A percentile compares a stretch with the other conserved stretches of the same genome.
Evolutionary conservation across 2,329 filamentous ascomycete genomes (phyloP).

Genomic region (Stemphylium vesicarium): DNA sequence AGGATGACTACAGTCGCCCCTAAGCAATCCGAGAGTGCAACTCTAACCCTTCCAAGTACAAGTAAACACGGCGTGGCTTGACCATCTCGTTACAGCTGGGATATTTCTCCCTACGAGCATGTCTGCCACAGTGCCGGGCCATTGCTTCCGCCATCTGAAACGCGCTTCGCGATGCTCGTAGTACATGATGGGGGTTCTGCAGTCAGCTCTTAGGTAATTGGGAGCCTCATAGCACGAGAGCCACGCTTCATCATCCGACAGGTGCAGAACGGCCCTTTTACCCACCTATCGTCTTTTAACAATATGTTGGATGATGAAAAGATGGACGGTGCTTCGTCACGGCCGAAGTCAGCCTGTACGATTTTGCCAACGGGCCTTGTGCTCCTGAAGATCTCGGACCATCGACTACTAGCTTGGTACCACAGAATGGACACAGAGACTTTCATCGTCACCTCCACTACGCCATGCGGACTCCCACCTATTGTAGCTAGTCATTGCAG

Average conservation of each 20-base stretch:
- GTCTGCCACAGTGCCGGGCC: constrained; percentile 38
- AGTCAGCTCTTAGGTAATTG: constrained; percentile 6
- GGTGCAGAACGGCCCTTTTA: background rate
- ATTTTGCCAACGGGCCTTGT: constrained; percentile 28
- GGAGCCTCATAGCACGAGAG: background rate
- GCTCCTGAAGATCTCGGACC: constrained; percentile 20
- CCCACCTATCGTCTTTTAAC: background rate
- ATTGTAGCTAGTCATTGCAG: constrained; percentile 25
- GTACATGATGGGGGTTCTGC: constrained; percentile 10
- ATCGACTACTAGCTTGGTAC: constrained; percentile 27
- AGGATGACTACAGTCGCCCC: constrained; percentile 11
- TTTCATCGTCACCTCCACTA: constrained; percentile 45
- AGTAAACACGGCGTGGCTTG: constrained; percentile 13
- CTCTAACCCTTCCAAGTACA: constrained; percentile 2
- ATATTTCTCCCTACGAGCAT: constrained; percentile 21
- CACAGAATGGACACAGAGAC: constrained; percentile 36
- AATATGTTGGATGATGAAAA: background rate
- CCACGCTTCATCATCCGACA: background rate
- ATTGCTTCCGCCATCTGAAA: constrained; percentile 36
- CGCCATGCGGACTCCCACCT: constrained; percentile 35
- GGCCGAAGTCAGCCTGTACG: constrained; percentile 24
- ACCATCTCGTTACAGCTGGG: background rate
- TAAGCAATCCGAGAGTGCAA: constrained; percentile 1
- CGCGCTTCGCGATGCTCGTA: constrained; percentile 23
- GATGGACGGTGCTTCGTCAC: background rate